Evolutionary conservation across 2,329 filamentous ascomycete species (phyloP).

Genomic region (Hortaea werneckii): DNA sequence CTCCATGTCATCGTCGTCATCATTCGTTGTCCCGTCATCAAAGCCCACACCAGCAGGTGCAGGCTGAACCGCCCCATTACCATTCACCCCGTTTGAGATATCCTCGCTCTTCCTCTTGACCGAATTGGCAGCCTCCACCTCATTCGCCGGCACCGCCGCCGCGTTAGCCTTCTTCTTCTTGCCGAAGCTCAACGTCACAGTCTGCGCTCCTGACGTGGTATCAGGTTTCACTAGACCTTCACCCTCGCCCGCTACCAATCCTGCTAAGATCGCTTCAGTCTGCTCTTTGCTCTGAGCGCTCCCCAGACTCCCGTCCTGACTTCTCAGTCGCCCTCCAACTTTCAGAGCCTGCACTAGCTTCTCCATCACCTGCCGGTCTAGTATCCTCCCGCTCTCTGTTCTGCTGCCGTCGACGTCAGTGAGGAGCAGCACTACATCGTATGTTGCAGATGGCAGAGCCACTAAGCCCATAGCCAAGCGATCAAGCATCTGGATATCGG

Average conservation of each 20-base stretch:
- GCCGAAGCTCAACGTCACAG: slow-evolving; percentile 48
- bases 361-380: slow-evolving; percentile 58
- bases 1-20: slow-evolving; percentile 27
- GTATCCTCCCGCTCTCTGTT: slow-evolving; percentile 53
- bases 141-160: slow-evolving; percentile 27
- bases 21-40: slow-evolving; percentile 51
- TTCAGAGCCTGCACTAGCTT: slow-evolving; percentile 62
- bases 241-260: slow-evolving; percentile 50
- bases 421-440: slow-evolving; percentile 76
- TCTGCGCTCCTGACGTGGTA: slow-evolving; percentile 17
- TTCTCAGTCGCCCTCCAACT: slow-evolving; percentile 55
- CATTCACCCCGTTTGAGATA: slow-evolving; percentile 23
- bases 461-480: slow-evolving; percentile 75
- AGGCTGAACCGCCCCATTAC: slow-evolving; percentile 33
- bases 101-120: slow-evolving; percentile 25
- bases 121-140: slow-evolving; percentile 21
- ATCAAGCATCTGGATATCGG: slow-evolving; percentile 97
- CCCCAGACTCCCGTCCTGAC: slow-evolving; percentile 56
- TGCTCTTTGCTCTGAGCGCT: slow-evolving; percentile 39
- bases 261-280: slow-evolving; percentile 76
- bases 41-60: slow-evolving; percentile 54
- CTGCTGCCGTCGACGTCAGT: slow-evolving; percentile 62
- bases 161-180: slow-evolving; percentile 48
- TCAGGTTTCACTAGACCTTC: slow-evolving; percentile 59
- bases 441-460: slow-evolving; percentile 62